Evolutionary conservation across 208 protist genomes (phyloP).

Genomic region (Trypanosoma scelopori): DNA sequence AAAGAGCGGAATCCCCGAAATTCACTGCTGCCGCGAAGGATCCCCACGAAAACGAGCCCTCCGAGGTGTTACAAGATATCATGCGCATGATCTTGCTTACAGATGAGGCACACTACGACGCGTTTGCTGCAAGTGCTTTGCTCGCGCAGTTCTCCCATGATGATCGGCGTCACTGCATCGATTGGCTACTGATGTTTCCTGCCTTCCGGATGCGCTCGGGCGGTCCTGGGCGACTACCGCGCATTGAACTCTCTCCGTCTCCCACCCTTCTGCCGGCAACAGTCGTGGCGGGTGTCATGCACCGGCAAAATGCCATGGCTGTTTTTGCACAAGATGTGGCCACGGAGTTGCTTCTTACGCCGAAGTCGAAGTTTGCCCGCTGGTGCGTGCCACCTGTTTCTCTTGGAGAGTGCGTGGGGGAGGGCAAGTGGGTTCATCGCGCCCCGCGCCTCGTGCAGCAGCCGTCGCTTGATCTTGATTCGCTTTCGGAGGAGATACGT

Average conservation of each 20-base stretch:
- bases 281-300: constrained; percentile 18
- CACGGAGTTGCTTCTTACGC: constrained; percentile 8
- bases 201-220: constrained; percentile 32
- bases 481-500: constrained; percentile 18
- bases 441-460: constrained; percentile 36
- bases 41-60: background rate
- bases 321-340: constrained; percentile 36
- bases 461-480: constrained; percentile 35
- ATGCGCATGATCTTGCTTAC: constrained; percentile 81
- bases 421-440: background rate
- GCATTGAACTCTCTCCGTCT: constrained; percentile 30
- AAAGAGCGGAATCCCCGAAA: background rate
- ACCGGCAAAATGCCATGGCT: constrained; percentile 37
- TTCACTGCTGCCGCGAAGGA: background rate
- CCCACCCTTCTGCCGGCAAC: constrained; percentile 28
- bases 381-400: constrained; percentile 17
- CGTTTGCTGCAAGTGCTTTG: constrained; percentile 39
- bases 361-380: constrained; percentile 2
- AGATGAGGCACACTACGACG: constrained; percentile 77
- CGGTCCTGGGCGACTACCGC: constrained; percentile 30
- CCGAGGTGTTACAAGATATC: constrained; percentile 53
- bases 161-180: constrained; percentile 30
- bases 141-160: constrained; percentile 40
- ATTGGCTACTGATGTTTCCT: constrained; percentile 42
- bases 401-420: constrained; percentile 12